These are phyloP conservation scores for Globisporangium sylvaticum DNA, from an alignment of 352 stramenopile genomes.

Conservation along the genomic window DNA sequence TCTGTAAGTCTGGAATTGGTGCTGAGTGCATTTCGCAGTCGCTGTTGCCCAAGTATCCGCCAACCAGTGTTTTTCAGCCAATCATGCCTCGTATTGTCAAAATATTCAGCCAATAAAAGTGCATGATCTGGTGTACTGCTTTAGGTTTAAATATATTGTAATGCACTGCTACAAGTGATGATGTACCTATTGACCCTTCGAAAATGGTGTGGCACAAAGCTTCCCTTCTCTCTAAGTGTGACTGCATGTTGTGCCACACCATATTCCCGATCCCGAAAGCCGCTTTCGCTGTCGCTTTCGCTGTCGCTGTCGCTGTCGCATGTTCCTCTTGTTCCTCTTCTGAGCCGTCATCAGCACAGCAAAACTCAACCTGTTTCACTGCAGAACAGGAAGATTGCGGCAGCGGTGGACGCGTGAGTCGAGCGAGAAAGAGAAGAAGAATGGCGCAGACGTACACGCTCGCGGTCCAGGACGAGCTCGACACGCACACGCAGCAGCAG, in stretches of 20 bases:
- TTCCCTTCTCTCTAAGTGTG: neutral
- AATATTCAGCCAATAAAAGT: neutral
- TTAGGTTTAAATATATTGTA: too few relatives aligned
- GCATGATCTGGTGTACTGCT: neutral
- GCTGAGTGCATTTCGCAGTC: neutral
- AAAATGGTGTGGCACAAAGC: neutral
- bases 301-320: neutral
- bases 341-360: neutral
- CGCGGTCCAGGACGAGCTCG: neutral
- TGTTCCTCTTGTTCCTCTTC: neutral
- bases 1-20: neutral
- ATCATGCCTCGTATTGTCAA: neutral
- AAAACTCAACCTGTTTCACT: neutral
- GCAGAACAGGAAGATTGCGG: neutral
- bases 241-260: neutral
- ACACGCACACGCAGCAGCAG: neutral
- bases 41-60: neutral
- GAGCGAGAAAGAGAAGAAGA: neutral
- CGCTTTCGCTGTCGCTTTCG: neutral
- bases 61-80: constrained; percentile 1
- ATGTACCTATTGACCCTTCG: neutral
- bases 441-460: constrained; percentile 3
- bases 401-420: neutral
- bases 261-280: neutral
- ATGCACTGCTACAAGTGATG: neutral